Base-by-base conservation (phyloP, 208 protist species). In the Jaenimonas drosophilae region DNA sequence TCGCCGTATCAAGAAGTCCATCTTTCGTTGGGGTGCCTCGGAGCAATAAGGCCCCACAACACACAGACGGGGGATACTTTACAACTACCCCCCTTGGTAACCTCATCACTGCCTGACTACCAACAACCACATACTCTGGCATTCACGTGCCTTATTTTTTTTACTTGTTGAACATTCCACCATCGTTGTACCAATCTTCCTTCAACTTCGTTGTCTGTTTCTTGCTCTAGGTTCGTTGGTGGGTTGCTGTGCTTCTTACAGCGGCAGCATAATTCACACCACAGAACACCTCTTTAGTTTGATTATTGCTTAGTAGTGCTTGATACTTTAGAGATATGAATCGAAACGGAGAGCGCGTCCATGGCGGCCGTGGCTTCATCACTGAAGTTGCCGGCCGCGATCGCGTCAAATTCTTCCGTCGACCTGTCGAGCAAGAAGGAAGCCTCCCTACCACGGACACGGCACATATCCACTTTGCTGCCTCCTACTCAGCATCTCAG, bases 371-470 rank as follows among this genome's bases (percentile, higher is more conserved):
- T 26, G 75, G 68, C 29, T 89, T 71, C 57, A 41, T 57, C 9
- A 80, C 80, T 19, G 83, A 95, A 66, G 48, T 92, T 20, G 81
- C 61, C 2, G 88, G 88, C 25, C 66, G 88, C 3, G 88, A 95
- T 38, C 83, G 84, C 3, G 70, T 78, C 33, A 84, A 81, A 40
- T 95, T 88, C 52, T 95, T 95, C 44, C 74, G 79, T 0, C 72
- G 78, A 1, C 83, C 88, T 12, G 70, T 88, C 1, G 83, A 90
- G 47, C 54, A 66, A 3, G 49, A 61, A 25, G 62, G 64, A 31
- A 59, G 37, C 32, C 39, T 58, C 12, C 14, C 44, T 4, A 59
- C 45, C 43, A 46, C 38, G 14, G 54, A 40, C 26, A 59, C 44
- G 25, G 39, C 29, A 31, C 46, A 44, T 49, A 49, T 28, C 24